Evolutionary conservation across 2,329 filamentous ascomycete species (phyloP), one percentile per base, ranked within the genome.

Genomic region (Ascochyta pisi): DNA sequence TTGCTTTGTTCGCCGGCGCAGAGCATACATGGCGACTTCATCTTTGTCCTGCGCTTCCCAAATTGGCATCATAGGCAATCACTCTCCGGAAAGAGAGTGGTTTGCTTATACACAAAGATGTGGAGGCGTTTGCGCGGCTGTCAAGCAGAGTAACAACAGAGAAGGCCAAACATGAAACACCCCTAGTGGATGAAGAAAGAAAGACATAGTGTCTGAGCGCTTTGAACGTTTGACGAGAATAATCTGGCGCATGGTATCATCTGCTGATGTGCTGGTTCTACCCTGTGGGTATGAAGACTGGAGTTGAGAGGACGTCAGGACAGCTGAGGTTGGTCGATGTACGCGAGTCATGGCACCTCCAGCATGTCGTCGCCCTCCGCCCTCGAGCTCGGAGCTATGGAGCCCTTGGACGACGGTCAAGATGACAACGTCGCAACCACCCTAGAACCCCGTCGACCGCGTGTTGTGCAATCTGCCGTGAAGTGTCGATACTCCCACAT

Each of bases 251-350:
- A 26, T 26, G 26, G 26, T 9, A 26, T 6, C 26, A 9, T 26
- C 26, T 26, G 26, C 26, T 19, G 19, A 19, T 19, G 19, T 19
- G 19, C 19, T 19, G 19, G 19, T 19, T 19, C 19, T 19, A 19
- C 19, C 19, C 19, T 19, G 19, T 19, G 19, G 19, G 19, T 19
- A 19, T 19, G 19, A 19, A 19, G 19, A 19, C 19, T 19, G 19
- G 19, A 19, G 19, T 19, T 19, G 19, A 19, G 19, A 19, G 19
- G 3, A 29, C 6, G 27, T 29, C 27, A 29, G 94, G 78, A 51
- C 76, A 82, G 54, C 7, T 16, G n/a, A 15, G 12, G 23, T 27
- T 22, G 47, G 10, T 6, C 33, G 13, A 5, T 8, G 6, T 7
- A 26, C 16, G 16, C 48, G 48, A 52, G 49, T 45, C 41, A 46